Evolutionary conservation across 164 flowering plant species (phyloP), one percentile per base, ranked within the genome.

Genomic region (Macadamia integrifolia): DNA sequence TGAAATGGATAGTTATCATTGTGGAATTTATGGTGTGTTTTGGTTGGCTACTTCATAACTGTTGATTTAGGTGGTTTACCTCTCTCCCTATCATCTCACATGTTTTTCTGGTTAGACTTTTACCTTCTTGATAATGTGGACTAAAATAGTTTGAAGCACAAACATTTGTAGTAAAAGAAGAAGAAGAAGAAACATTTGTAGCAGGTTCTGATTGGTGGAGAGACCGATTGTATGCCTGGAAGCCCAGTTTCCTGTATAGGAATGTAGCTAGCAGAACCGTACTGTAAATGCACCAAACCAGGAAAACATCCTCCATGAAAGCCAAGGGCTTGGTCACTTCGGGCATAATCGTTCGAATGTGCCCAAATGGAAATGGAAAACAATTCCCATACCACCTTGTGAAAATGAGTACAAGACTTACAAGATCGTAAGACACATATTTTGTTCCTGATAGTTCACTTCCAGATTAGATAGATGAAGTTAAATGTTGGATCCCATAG

Each of bases 401-500:
- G 23, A 23, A 23, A 23, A 23, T 23, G 23, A 23, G 23, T 23
- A 23, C 23, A 23, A 23, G 23, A 23, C 23, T 23, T 23, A 23
- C 23, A 23, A 23, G 23, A 23, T 23, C 23, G 23, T 23, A 23
- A 23, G 23, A 23, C 23, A 23, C 23, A 23, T 23, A 23, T 23
- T 23, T 23, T 23, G 23, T 23, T 23, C 59, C 68, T 29, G 86
- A 81, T 78, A 76, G 66, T 64, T 74, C 86, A 10, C 65, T 84
- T 31, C 61, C 70, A 66, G 77, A 81, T 81, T 79, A 85, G 46
- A 71, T 84, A 44, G 75, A 75, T 35, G 86, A 81, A 73, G 76
- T 84, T 76, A 78, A 80, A 78, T 82, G 79, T 82, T 88, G 87
- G 90, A 69, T 87, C 65, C 72, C 73, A 64, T 73, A 79, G 85